Conservation (phyloP, 2,329 filamentous ascomycete genomes). For the Colletotrichum sp. region DNA sequence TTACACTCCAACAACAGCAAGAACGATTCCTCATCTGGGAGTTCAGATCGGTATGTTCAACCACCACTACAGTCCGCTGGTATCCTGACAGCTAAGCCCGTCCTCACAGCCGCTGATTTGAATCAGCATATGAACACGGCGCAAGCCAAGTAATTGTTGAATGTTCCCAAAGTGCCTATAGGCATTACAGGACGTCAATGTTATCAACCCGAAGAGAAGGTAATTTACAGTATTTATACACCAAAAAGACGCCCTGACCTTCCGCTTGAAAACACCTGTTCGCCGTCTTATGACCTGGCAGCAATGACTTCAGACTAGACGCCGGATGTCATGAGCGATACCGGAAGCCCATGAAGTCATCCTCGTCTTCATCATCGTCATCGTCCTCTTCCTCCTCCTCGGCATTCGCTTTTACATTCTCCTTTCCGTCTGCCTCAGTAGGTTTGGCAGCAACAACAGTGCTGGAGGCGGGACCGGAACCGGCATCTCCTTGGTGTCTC, state of each 20-base stretch:
- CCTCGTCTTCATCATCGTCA: slow-evolving; percentile 53
- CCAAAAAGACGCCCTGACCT: not conserved
- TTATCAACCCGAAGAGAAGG: slow-evolving; percentile 14
- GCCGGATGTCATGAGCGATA: slow-evolving; percentile 38
- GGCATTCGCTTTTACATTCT: slow-evolving; percentile 29
- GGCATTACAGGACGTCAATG: not conserved
- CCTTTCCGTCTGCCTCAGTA: slow-evolving; percentile 28
- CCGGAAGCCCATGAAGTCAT: slow-evolving; percentile 65
- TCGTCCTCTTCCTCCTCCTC: slow-evolving; percentile 38
- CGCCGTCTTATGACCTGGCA: not conserved
- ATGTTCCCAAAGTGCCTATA: not conserved
- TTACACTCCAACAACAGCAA: not conserved
- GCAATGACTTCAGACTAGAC: not conserved
- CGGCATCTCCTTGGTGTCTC: slow-evolving; percentile 43
- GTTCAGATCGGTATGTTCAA: not conserved
- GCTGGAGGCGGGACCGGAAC: slow-evolving; percentile 20
- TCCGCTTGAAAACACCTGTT: not conserved
- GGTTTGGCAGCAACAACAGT: slow-evolving; percentile 20
- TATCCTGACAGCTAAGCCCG: not conserved
- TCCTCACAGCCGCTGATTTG: not conserved
- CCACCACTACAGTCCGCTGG: not conserved
- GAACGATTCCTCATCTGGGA: not conserved
- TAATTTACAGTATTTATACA: slow-evolving; percentile 20
- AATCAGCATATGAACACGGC: not conserved
- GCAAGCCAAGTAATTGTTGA: not conserved